A percentile compares a stretch with the other conserved stretches of the same genome.
Conservation (phyloP, 108 stramenopile genomes). For the Skeletonema tropicum region DNA sequence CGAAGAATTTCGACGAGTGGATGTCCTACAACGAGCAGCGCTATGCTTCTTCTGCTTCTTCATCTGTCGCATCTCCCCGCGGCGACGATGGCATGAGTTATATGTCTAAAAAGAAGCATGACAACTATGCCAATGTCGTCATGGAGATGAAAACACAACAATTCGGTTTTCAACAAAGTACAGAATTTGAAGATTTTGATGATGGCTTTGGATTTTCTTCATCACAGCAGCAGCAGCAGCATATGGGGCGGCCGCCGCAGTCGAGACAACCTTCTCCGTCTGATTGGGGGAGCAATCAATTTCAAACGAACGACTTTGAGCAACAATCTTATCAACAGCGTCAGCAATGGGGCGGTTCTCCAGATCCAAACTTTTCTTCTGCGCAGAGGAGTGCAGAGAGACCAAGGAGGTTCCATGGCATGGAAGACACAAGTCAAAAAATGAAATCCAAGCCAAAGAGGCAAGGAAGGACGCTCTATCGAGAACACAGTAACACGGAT, state of each 20-base stretch:
- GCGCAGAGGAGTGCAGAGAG: background rate
- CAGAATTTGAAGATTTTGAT: background rate
- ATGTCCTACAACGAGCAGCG: background rate
- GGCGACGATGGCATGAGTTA: slow-evolving; percentile 45
- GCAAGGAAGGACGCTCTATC: slow-evolving; percentile 5
- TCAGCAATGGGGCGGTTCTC: background rate
- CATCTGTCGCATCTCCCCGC: slow-evolving; percentile 20
- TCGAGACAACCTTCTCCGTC: background rate
- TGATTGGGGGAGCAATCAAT: background rate
- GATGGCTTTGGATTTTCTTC: slow-evolving; percentile 7
- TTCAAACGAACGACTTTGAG: background rate
- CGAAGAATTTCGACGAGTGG: background rate
- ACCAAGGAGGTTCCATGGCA: background rate
- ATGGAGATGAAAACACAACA: slow-evolving; percentile 47
- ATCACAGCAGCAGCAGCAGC: background rate
- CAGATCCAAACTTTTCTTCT: background rate
- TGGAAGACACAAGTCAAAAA: background rate
- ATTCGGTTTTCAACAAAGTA: background rate
- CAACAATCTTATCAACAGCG: slow-evolving; percentile 6
- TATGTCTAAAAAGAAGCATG: slow-evolving; percentile 38
- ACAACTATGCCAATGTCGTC: slow-evolving; percentile 48
- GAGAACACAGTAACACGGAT: background rate
- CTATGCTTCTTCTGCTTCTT: background rate
- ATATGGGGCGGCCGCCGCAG: background rate
- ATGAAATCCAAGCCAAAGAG: background rate